These are phyloP conservation scores for Fusarium concolor DNA, from an alignment of 2,329 filamentous ascomycete species.

Conservation along the genomic window DNA sequence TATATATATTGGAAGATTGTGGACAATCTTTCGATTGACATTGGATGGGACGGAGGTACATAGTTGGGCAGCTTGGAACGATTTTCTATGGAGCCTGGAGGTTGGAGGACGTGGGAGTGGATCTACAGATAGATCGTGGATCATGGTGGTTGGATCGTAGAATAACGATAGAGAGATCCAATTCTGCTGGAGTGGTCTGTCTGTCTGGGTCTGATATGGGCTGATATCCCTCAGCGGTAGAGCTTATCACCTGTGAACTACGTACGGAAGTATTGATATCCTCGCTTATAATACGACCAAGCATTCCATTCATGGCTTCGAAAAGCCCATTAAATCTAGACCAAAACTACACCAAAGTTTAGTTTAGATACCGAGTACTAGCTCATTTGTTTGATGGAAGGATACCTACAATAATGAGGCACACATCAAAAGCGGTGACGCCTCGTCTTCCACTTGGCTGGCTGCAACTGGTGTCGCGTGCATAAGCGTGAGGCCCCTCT, in stretches of 20 bases:
- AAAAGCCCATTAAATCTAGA: not conserved
- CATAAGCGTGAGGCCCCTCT: constrained; percentile 43
- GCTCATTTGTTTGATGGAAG: constrained; percentile 4
- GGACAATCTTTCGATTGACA: constrained; percentile 33
- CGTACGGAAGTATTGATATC: not conserved
- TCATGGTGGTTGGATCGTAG: constrained; percentile 37
- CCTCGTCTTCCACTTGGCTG: constrained; percentile 34
- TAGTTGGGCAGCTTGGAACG: constrained; percentile 24
- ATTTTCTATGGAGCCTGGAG: constrained; percentile 14
- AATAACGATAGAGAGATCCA: constrained; percentile 30
- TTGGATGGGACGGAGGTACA: constrained; percentile 1
- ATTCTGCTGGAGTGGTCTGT: constrained; percentile 7
- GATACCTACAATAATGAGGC: not conserved
- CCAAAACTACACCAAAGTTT: not conserved
- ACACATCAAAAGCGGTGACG: constrained; percentile 42
- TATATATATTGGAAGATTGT: constrained; percentile 2
- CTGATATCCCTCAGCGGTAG: not conserved
- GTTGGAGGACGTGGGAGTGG: constrained; percentile 27
- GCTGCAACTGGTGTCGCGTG: constrained; percentile 46
- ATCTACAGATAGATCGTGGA: constrained; percentile 37
- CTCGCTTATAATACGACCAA: not conserved
- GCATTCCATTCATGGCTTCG: not conserved
- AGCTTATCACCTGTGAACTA: not conserved
- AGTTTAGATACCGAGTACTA: not conserved
- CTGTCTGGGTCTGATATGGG: constrained; percentile 7